phyloP scores from a whole-genome alignment of 192 early-diverging fungal species.

The Martensiomyces pterosporus region DNA sequence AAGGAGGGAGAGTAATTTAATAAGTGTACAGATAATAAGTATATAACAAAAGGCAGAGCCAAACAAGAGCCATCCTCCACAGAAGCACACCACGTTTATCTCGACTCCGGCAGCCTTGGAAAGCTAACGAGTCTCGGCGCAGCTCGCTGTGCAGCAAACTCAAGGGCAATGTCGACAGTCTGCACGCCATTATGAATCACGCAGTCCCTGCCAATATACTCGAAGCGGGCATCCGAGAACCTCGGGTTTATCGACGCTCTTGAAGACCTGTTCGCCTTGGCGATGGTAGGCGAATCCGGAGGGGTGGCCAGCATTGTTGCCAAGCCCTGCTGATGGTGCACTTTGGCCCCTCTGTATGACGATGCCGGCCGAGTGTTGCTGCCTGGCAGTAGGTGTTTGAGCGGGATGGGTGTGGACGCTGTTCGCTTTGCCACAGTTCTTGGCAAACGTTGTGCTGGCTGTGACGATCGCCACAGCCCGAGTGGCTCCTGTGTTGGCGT shows the following conservation, averaged over 20 bases:
- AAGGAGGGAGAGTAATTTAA: too few relatives aligned
- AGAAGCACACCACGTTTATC: too few relatives aligned
- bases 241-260: slow-evolving; percentile 17
- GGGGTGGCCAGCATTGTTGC: neutral
- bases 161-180: slow-evolving; percentile 34
- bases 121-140: slow-evolving; percentile 36
- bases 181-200: slow-evolving; percentile 49
- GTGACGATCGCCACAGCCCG: too few relatives aligned
- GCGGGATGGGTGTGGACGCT: neutral
- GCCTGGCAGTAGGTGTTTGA: neutral
- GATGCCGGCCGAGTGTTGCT: neutral
- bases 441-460: neutral
- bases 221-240: slow-evolving; percentile 43
- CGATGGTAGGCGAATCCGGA: slow-evolving; percentile 1
- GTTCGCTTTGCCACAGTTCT: neutral
- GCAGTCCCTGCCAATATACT: slow-evolving; percentile 43
- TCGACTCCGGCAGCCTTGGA: too few relatives aligned
- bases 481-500: too few relatives aligned
- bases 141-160: slow-evolving; percentile 28
- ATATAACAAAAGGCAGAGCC: too few relatives aligned
- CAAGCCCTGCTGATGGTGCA: neutral
- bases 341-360: too few relatives aligned
- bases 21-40: too few relatives aligned
- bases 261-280: slow-evolving; percentile 1
- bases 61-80: too few relatives aligned